phyloP scores from a whole-genome alignment of 345 rosid species.

The Camelina sativa region DNA sequence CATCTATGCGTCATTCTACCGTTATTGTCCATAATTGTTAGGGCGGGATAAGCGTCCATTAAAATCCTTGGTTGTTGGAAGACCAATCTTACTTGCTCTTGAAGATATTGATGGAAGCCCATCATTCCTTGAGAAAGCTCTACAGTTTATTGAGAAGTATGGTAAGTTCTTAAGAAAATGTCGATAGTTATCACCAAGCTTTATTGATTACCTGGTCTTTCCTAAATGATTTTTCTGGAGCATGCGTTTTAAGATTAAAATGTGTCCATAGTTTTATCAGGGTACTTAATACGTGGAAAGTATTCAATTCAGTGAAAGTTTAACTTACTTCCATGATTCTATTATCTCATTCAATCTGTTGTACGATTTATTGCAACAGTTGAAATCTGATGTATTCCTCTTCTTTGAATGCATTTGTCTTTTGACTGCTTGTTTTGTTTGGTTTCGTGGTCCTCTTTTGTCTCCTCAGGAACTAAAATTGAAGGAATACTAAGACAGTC shows the following conservation, averaged over 20 bases:
- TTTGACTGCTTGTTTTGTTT: slow-evolving; percentile 2
- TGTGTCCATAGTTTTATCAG: slow-evolving; percentile 9
- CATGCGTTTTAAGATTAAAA: slow-evolving; percentile 12
- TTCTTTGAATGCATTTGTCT: not conserved
- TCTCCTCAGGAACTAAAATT: slow-evolving; percentile 68
- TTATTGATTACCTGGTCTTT: slow-evolving; percentile 11
- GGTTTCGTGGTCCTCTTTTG: slow-evolving; percentile 30
- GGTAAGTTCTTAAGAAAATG: slow-evolving; percentile 56
- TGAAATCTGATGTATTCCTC: not conserved
- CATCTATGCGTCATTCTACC: slow-evolving; percentile 23
- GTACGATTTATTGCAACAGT: slow-evolving; percentile 7
- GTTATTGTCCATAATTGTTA: slow-evolving; percentile 36
- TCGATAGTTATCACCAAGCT: slow-evolving; percentile 15
- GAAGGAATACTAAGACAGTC: slow-evolving; percentile 94
- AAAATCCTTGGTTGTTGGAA: slow-evolving; percentile 96
- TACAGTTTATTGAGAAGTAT: slow-evolving; percentile 85
- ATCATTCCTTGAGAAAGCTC: slow-evolving; percentile 99
- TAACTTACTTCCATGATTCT: slow-evolving; percentile 16
- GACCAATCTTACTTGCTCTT: slow-evolving; percentile 97
- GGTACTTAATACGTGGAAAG: slow-evolving; percentile 23
- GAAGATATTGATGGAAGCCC: slow-evolving; percentile 99
- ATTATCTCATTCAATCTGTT: slow-evolving; percentile 11
- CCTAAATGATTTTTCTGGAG: slow-evolving; percentile 7
- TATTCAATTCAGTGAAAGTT: slow-evolving; percentile 3
- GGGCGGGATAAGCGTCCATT: slow-evolving; percentile 95